Conservation (phyloP, 345 rosid species). For the Eucalyptus curtisii region DNA sequence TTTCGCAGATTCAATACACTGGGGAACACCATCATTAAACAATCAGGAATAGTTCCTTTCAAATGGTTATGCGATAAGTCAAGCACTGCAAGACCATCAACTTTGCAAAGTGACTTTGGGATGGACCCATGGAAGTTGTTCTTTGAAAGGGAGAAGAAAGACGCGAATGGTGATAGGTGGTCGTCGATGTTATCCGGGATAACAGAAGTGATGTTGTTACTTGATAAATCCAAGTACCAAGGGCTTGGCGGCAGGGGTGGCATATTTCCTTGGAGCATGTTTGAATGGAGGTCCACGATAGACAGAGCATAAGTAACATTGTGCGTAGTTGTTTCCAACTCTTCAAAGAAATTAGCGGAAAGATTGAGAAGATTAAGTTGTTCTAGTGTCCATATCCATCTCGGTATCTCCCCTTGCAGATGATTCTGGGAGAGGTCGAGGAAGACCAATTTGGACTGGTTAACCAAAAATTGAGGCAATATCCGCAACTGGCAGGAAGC, state of each 20-base stretch:
- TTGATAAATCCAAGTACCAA: not conserved
- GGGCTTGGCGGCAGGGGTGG: rapidly evolving
- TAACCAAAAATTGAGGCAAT: not conserved
- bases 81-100: not conserved
- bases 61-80: not conserved
- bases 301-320: rapidly evolving
- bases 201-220: not conserved
- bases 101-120: not conserved
- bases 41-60: not conserved
- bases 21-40: not conserved
- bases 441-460: slow-evolving; percentile 1
- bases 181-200: no score
- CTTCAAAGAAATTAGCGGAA: not conserved
- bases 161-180: rapidly evolving
- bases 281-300: not conserved
- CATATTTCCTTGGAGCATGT: not conserved
- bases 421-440: slow-evolving; percentile 13
- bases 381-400: slow-evolving; percentile 24
- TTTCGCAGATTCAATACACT: not conserved
- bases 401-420: slow-evolving; percentile 19
- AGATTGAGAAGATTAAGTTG: not conserved
- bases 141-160: not conserved
- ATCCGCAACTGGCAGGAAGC: not conserved
- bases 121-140: not conserved
- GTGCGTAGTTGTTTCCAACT: not conserved